Evolutionary conservation across 768 basidiomycete genomes (phyloP).

Genomic region (Boletus rufocinnamomeus): DNA sequence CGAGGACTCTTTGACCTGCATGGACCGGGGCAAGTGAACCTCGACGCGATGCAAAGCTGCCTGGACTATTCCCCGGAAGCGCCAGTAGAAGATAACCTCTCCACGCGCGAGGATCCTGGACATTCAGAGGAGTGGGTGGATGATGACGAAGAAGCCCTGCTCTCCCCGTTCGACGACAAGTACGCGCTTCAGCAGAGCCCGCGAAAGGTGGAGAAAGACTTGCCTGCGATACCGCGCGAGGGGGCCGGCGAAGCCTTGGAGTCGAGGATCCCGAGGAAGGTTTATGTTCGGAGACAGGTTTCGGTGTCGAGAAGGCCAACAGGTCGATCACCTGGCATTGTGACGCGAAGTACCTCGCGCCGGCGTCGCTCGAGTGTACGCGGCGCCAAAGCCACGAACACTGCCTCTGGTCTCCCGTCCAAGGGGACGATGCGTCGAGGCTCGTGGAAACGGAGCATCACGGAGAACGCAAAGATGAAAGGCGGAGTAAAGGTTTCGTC

Average conservation of each 20-base stretch:
- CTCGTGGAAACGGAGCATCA: slow-evolving; percentile 30
- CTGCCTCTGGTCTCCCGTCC: background rate
- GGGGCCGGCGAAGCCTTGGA: background rate
- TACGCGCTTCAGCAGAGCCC: slow-evolving; percentile 15
- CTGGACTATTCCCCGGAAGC: slow-evolving; percentile 28
- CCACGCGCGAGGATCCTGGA: slow-evolving; percentile 10
- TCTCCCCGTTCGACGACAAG: slow-evolving; percentile 31
- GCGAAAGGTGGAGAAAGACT: slow-evolving; percentile 13
- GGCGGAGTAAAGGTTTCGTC: slow-evolving; percentile 10
- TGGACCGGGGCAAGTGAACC: slow-evolving; percentile 29
- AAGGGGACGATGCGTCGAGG: slow-evolving; percentile 29
- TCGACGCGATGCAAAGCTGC: slow-evolving; percentile 26
- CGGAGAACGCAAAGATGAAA: slow-evolving; percentile 20
- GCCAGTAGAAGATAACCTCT: background rate
- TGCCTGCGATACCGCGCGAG: slow-evolving; percentile 18
- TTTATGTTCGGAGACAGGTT: too few species aligned
- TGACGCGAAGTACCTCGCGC: slow-evolving; percentile 15
- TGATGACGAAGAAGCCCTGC: slow-evolving; percentile 26
- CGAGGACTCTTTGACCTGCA: slow-evolving; percentile 34
- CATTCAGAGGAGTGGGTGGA: slow-evolving; percentile 26
- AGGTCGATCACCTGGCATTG: background rate
- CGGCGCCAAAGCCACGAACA: slow-evolving; percentile 12
- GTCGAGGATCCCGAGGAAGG: too few species aligned
- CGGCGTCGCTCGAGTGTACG: slow-evolving; percentile 21
- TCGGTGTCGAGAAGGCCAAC: too few species aligned